Evolutionary conservation across 768 basidiomycete genomes (phyloP), one percentile per base, ranked within the genome.

Genomic region (Lentinula guzmanii): DNA sequence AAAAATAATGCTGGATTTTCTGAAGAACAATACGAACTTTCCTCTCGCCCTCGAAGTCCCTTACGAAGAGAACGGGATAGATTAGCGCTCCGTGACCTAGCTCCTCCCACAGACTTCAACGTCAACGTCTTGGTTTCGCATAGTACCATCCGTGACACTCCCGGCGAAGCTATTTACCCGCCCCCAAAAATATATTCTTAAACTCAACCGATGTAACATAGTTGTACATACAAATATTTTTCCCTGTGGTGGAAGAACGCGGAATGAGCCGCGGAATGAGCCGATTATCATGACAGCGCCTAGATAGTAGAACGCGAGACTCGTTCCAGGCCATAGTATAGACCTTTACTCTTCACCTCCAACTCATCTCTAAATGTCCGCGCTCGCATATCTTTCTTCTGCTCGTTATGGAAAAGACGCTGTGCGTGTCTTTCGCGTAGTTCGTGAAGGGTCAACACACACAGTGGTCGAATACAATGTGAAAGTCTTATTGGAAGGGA

Each of bases 371-470:
- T 41, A 16, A 59, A 62, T 62, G 62, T 34, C 62, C n/a, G 55
- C 59, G 6, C 61, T 64, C 42, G 54, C 64, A 42, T 63, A 55
- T 55, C 56, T 85, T 60, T 70, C 75, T 2, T 67, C 71, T 18
- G 87, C 91, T 1, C 83, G 85, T 28, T 93, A 95, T 67, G 95
- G 95, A 10, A 98, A 98, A 76, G 89, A 93, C 73, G 86, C 89
- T 65, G 84, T 98, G 15, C 83, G 93, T 24, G 89, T 98, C 46
- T 83, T 93, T 65, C 85, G 95, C 34, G 82, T 96, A 60, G 92
- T 95, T 21, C 81, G 93, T 9, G 82, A 85, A 53, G 83, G 77
- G 4, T 74, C 77, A 8, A 80, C 82, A 75, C 90, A 95, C 67
- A 78, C 86, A 37, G 74, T 95, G 9, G 91, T 89, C 33, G 94